Conservation (phyloP, 495 filamentous ascomycete species). For the Penicillium cosmopolitanum region DNA sequence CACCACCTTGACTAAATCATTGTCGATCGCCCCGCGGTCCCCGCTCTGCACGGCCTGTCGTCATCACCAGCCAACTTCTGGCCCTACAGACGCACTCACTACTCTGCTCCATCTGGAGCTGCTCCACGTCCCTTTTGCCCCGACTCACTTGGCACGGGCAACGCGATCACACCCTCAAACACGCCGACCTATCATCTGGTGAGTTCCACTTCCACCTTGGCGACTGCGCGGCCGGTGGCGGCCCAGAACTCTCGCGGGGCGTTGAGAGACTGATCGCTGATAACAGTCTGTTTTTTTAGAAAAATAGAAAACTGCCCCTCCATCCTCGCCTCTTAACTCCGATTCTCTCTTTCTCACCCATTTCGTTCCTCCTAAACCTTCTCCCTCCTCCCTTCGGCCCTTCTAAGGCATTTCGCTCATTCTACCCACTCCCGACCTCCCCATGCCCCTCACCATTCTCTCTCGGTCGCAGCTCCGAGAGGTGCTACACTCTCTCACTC, state of each 20-base stretch:
- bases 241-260: not conserved
- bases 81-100: not conserved
- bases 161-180: slow-evolving; percentile 1
- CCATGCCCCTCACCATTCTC: slow-evolving; percentile 79
- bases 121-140: slow-evolving; percentile 8
- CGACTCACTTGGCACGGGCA: not conserved
- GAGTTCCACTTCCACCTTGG: slow-evolving; percentile 23
- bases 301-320: slow-evolving; percentile 1
- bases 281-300: slow-evolving; percentile 6
- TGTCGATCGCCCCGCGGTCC: slow-evolving; percentile 19
- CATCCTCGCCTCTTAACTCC: not conserved
- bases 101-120: slow-evolving; percentile 13
- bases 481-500: slow-evolving; percentile 72
- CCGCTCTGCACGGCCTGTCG: slow-evolving; percentile 17
- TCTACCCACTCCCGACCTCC: not conserved
- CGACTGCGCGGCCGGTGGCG: slow-evolving; percentile 17
- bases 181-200: slow-evolving; percentile 3
- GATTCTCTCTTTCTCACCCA: not conserved
- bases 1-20: too few species aligned
- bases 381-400: slow-evolving; percentile 7
- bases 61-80: slow-evolving; percentile 19
- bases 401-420: slow-evolving; percentile 1
- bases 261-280: slow-evolving; percentile 7
- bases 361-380: not conserved
- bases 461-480: slow-evolving; percentile 68